Evolutionary conservation across 2,329 filamentous ascomycete species (phyloP).

Genomic region (Colletotrichum euphorbiae): DNA sequence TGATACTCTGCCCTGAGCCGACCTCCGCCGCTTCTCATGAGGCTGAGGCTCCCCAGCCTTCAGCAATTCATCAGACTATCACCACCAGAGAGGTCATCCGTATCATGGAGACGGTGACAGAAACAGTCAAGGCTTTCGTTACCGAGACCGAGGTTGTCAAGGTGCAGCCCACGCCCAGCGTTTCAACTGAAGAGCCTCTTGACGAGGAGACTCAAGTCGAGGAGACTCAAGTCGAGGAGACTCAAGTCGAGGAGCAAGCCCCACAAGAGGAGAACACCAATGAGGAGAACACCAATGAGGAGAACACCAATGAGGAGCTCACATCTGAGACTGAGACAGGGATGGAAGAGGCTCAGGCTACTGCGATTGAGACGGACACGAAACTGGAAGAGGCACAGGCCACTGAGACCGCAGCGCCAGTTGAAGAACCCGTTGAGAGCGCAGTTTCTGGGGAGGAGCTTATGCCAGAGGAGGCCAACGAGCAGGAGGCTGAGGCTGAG

Average conservation of each 20-base stretch:
- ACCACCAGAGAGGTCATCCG: slow-evolving; percentile 47
- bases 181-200: not conserved
- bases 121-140: slow-evolving; percentile 41
- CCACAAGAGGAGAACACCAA: not conserved
- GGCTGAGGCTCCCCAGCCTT: not conserved
- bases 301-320: not conserved
- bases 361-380: not conserved
- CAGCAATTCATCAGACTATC: slow-evolving; percentile 43
- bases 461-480: not conserved
- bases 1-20: not conserved
- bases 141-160: slow-evolving; percentile 45
- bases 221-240: not conserved
- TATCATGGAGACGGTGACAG: slow-evolving; percentile 51
- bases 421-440: not conserved
- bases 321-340: not conserved
- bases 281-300: rapidly evolving
- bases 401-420: not conserved
- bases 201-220: not conserved
- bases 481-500: not conserved
- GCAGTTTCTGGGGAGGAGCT: not conserved
- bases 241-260: not conserved
- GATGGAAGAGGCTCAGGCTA: not conserved
- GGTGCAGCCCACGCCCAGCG: slow-evolving; percentile 13
- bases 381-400: not conserved
- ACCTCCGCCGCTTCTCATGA: not conserved